phyloP scores from a whole-genome alignment of 805 yeast species.

The Monosporozyma aquatica region DNA sequence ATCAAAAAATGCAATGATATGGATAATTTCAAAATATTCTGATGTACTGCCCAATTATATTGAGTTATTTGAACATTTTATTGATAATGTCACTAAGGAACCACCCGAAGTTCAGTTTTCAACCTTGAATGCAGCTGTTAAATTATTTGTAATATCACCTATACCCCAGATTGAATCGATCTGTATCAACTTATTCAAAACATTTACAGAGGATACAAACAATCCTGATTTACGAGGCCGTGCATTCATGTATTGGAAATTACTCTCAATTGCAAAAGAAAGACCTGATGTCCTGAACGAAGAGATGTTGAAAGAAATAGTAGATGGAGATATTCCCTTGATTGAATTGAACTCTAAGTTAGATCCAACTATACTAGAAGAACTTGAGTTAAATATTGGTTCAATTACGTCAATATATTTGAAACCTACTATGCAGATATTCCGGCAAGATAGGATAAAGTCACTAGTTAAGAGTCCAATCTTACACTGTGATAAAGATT shows the following conservation, averaged over 20 bases:
- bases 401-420: slow-evolving; percentile 74
- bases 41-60: slow-evolving; percentile 32
- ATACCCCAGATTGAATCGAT: slow-evolving; percentile 41
- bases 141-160: slow-evolving; percentile 53
- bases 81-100: slow-evolving; percentile 45
- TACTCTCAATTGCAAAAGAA: slow-evolving; percentile 40
- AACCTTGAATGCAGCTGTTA: slow-evolving; percentile 63
- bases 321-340: slow-evolving; percentile 51
- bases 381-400: slow-evolving; percentile 74
- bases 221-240: slow-evolving; percentile 84
- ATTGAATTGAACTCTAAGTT: slow-evolving; percentile 63
- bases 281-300: slow-evolving; percentile 29
- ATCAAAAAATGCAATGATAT: slow-evolving; percentile 65
- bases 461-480: slow-evolving; percentile 44
- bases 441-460: slow-evolving; percentile 51
- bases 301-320: slow-evolving; percentile 41
- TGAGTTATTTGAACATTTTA: slow-evolving; percentile 28
- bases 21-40: slow-evolving; percentile 77
- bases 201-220: slow-evolving; percentile 63
- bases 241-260: slow-evolving; percentile 79
- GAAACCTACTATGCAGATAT: slow-evolving; percentile 75
- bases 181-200: slow-evolving; percentile 49
- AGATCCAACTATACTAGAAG: slow-evolving; percentile 65
- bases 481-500: slow-evolving; percentile 23
- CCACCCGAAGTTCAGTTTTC: slow-evolving; percentile 66